These are phyloP conservation scores for Metschnikowia corniflorae DNA, from an alignment of 805 yeast genomes.

Conservation along the genomic window DNA sequence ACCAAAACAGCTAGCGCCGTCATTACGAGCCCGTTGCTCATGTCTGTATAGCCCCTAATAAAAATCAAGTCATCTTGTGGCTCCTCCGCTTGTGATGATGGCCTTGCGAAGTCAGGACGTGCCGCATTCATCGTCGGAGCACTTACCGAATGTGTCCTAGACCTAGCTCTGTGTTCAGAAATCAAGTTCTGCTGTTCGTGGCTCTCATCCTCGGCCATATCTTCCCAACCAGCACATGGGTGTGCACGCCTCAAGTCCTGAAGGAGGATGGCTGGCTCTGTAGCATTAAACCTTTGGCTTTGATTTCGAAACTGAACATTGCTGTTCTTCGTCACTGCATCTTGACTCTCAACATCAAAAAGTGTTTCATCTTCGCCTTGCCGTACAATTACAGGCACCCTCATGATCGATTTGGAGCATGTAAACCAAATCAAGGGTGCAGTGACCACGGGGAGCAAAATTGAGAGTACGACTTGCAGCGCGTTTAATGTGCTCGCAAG, in stretches of 20 bases:
- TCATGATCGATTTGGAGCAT: conserved; percentile 62
- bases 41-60: conserved; percentile 49
- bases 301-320: conserved; percentile 4
- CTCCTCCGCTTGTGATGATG: background rate
- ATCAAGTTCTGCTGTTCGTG: conserved; percentile 16
- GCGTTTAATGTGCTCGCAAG: conserved; percentile 69
- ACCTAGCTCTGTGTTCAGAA: conserved; percentile 9
- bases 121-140: conserved; percentile 2
- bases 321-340: conserved; percentile 4
- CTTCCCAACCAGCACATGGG: conserved; percentile 43
- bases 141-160: conserved; percentile 5
- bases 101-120: conserved; percentile 11
- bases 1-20: conserved; percentile 53
- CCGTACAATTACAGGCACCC: conserved; percentile 41
- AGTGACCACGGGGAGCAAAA: conserved; percentile 80
- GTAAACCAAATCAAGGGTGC: conserved; percentile 88
- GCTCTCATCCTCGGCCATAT: conserved; percentile 25
- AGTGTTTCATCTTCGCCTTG: conserved; percentile 29
- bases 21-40: conserved; percentile 62
- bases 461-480: conserved; percentile 77
- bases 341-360: conserved; percentile 13
- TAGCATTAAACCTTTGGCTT: conserved; percentile 24
- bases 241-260: conserved; percentile 39
- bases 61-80: conserved; percentile 23
- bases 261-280: conserved; percentile 40